Evolutionary conservation across 495 filamentous ascomycete genomes (phyloP).

Genomic region (Tuber melanosporum): DNA sequence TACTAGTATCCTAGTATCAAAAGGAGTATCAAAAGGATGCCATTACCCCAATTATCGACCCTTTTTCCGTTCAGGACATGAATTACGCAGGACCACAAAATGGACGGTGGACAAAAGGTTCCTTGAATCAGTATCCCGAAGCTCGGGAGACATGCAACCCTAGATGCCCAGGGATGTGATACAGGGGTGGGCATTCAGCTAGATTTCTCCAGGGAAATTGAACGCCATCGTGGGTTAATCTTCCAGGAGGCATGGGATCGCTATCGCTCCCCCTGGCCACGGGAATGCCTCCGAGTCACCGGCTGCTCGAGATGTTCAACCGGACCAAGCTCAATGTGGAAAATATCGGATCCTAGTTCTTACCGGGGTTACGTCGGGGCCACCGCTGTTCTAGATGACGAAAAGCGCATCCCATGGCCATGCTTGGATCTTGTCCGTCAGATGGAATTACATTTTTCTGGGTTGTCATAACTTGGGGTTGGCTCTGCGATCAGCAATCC

Average conservation of each 20-base stretch:
- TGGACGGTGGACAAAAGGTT: neutral
- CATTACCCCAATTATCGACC: neutral
- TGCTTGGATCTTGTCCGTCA: neutral
- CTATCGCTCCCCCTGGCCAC: neutral
- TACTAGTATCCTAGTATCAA: neutral
- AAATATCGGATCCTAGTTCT: neutral
- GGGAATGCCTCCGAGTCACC: neutral
- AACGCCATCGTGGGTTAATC: neutral
- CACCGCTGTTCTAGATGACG: neutral
- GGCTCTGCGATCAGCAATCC: neutral
- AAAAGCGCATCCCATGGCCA: neutral
- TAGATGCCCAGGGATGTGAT: neutral
- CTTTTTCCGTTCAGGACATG: neutral
- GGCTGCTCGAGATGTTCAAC: neutral
- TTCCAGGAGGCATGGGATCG: neutral
- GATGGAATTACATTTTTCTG: neutral
- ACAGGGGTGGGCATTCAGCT: neutral
- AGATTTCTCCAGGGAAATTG: neutral
- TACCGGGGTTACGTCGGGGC: neutral
- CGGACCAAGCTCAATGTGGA: neutral
- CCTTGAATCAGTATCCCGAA: slow-evolving; percentile 3
- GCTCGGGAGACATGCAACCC: neutral
- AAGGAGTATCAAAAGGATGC: neutral
- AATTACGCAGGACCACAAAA: neutral
- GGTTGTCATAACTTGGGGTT: neutral